These are phyloP conservation scores for Teratosphaeria gauchensis DNA, from an alignment of 2,329 filamentous ascomycete species.

Conservation along the genomic window DNA sequence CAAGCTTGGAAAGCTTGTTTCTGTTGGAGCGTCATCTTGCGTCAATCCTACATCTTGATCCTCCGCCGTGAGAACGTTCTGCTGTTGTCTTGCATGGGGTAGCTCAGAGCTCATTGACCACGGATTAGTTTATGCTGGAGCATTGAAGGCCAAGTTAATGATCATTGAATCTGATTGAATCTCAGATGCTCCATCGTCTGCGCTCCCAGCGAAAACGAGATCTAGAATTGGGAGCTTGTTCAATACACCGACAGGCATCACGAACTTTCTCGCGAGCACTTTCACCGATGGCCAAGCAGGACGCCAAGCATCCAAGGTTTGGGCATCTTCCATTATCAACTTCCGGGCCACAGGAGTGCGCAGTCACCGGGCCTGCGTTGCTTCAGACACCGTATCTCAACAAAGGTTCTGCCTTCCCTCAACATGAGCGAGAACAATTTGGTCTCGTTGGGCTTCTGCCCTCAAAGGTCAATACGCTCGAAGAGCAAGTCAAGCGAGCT, in stretches of 20 bases:
- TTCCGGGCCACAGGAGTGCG: constrained; percentile 31
- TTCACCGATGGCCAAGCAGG: background rate
- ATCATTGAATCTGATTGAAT: background rate
- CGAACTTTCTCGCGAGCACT: background rate
- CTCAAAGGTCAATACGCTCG: constrained; percentile 59
- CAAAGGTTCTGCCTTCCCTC: constrained; percentile 70
- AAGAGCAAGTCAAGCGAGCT: constrained; percentile 66
- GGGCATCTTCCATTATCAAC: constrained; percentile 31
- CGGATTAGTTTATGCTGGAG: background rate
- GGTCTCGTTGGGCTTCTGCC: constrained; percentile 65
- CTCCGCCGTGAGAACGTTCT: background rate
- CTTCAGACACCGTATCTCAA: constrained; percentile 63
- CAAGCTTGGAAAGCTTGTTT: background rate
- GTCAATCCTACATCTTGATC: background rate
- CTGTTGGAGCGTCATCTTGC: background rate
- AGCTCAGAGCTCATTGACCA: background rate
- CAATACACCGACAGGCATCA: background rate
- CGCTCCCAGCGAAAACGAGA: background rate
- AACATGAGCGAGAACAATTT: constrained; percentile 59
- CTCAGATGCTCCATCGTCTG: background rate
- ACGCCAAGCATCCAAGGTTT: constrained; percentile 2
- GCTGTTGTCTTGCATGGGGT: background rate
- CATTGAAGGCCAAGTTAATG: background rate
- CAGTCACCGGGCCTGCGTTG: constrained; percentile 39
- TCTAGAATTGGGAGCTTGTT: background rate